Base-by-base conservation (phyloP, 2,329 filamentous ascomycete species). In the Fusarium pilosicola region DNA sequence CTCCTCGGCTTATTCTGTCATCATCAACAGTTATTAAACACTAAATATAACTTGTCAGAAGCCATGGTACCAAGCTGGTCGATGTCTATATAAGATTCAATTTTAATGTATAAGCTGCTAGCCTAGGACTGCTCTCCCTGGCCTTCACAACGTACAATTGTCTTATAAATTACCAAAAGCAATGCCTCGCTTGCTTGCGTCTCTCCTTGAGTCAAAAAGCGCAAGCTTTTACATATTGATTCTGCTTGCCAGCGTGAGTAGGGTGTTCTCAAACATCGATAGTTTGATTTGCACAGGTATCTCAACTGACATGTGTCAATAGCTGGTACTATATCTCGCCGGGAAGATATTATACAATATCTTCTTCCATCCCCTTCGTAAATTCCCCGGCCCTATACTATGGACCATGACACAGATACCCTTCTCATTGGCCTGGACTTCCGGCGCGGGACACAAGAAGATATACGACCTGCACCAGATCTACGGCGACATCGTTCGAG, bases 61-160 rank as follows among this genome's bases (percentile, higher is more conserved):
- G 14, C n/a, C 6, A 17, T 17, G 4, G 9, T 5, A 7, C 6
- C 14, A 5, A 42, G 6, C 10, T 9, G 11, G 22, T n/a, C 11
- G 2, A 42, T 42, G 22, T 14, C 8, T 6, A n/a, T 7, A 42
- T 11, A 15, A 17, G 1, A 10, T n/a, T 42, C 14, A 17, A n/a
- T 42, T n/a, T 42, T 15, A 6, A n/a, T 7, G 3, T 2, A 17
- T 10, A n/a, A 18, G 14, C 22, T n/a, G 4, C n/a, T n/a, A 6
- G 0, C 8, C n/a, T 3, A 17, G 14, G 14, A 42, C 41, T 5
- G 5, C 7, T 22, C 13, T n/a, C 20, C 20, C 20, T 7, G 6
- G 11, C 20, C 20, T 3, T 7, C 12, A 13, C 1, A n/a, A n/a
- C 8, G 1, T 0, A 1, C n/a, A 1, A n/a, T 41, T 9, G 7